Conservation (phyloP, 371 early-diverging fungal genomes). For the Neoconidiobolus thromboides region DNA sequence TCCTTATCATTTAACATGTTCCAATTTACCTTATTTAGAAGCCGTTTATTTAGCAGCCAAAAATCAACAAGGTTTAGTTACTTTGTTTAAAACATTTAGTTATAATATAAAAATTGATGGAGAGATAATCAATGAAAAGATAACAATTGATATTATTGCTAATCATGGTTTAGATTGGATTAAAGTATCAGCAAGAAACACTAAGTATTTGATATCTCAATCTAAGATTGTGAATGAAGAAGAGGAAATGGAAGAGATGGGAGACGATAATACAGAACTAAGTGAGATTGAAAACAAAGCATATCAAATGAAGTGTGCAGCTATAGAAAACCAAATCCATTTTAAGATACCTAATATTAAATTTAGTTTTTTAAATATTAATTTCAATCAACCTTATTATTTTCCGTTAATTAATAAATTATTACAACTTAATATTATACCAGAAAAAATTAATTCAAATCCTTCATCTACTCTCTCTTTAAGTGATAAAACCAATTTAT, state of each 20-base stretch:
- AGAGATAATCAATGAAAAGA: not conserved
- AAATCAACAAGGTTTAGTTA: not conserved
- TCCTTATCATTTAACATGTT: not conserved
- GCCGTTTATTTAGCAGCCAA: not conserved
- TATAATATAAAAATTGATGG: not conserved
- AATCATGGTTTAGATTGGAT: not conserved
- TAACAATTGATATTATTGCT: not conserved
- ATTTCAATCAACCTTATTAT: too few relatives aligned
- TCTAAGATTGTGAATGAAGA: not conserved
- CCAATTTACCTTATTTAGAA: not conserved
- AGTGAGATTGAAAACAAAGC: not conserved
- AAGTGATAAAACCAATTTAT: not conserved
- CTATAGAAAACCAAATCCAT: not conserved
- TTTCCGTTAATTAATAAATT: too few relatives aligned
- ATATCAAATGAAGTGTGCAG: not conserved
- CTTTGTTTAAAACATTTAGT: not conserved
- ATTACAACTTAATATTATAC: too few relatives aligned
- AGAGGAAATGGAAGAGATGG: not conserved
- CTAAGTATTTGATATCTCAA: not conserved
- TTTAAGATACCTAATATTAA: not conserved
- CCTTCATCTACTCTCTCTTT: not conserved
- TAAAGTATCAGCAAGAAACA: not conserved
- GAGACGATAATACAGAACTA: not conserved
- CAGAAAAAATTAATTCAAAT: too few relatives aligned
- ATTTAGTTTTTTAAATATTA: not conserved